phyloP scores from a whole-genome alignment of 768 basidiomycete species.

The Boletus insuetus region DNA sequence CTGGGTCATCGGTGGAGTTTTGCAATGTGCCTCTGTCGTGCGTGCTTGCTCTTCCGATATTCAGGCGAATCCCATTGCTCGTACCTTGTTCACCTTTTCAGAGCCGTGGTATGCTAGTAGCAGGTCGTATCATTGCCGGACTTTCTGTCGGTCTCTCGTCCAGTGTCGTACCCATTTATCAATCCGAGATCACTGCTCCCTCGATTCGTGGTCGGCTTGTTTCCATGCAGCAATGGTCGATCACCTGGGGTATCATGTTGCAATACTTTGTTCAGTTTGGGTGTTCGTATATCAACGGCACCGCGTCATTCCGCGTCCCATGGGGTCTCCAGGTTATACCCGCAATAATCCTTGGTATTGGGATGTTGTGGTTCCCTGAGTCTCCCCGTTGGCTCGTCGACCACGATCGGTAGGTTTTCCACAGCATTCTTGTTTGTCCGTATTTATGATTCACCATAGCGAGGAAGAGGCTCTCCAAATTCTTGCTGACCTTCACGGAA shows the following conservation, averaged over 20 bases:
- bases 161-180: conserved; percentile 69
- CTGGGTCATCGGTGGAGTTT: conserved; percentile 69
- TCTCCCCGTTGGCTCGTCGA: conserved; percentile 74
- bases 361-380: conserved; percentile 69
- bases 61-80: neutral
- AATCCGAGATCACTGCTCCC: conserved; percentile 72
- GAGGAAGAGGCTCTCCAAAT: conserved; percentile 64
- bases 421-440: neutral
- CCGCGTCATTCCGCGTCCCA: conserved; percentile 74
- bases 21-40: conserved; percentile 62
- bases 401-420: conserved; percentile 41
- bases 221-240: conserved; percentile 77
- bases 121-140: conserved; percentile 66
- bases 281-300: conserved; percentile 63
- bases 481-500: conserved; percentile 69
- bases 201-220: conserved; percentile 73
- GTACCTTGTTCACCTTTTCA: conserved; percentile 17
- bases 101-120: conserved; percentile 75
- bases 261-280: conserved; percentile 78
- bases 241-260: conserved; percentile 75
- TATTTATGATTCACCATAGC: conserved; percentile 11
- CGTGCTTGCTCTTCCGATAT: conserved; percentile 8
- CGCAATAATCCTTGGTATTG: conserved; percentile 61
- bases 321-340: conserved; percentile 82
- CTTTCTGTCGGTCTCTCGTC: conserved; percentile 65